Evolutionary conservation across 306 rosid genomes (phyloP).

Genomic region (Glycine soja): DNA sequence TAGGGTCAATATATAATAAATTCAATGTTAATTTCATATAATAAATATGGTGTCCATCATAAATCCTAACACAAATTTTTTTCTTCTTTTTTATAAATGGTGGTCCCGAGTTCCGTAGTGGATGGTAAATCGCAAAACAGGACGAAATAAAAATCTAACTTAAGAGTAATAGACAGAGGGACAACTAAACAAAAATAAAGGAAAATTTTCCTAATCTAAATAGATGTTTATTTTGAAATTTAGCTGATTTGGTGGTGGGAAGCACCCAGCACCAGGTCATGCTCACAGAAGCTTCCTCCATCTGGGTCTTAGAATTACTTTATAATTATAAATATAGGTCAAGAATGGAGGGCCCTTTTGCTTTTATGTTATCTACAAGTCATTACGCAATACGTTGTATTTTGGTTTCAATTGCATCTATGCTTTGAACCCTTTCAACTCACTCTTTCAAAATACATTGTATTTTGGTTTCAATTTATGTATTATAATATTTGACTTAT

Average conservation of each 20-base stretch:
- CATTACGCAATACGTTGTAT: slow-evolving; percentile 43
- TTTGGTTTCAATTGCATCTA: slow-evolving; percentile 26
- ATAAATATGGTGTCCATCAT: too few species aligned
- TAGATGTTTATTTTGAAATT: slow-evolving; percentile 38
- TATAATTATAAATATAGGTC: slow-evolving; percentile 25
- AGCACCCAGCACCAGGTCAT: neutral
- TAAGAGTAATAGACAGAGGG: neutral
- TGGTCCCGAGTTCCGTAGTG: too few species aligned
- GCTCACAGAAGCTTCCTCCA: slow-evolving; percentile 10
- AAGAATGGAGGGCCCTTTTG: slow-evolving; percentile 40
- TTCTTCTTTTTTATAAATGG: neutral
- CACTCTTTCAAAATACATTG: slow-evolving; percentile 43
- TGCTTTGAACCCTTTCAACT: slow-evolving; percentile 25
- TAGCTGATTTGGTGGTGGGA: slow-evolving; percentile 37
- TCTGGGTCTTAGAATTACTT: slow-evolving; percentile 17
- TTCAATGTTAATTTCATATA: too few species aligned
- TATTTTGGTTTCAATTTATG: slow-evolving; percentile 36
- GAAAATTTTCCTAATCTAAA: neutral
- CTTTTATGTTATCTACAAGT: slow-evolving; percentile 14
- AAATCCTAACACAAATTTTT: neutral
- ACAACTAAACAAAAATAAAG: neutral
- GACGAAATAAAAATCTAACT: neutral
- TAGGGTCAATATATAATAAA: too few species aligned
- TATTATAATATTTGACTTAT: slow-evolving; percentile 44
- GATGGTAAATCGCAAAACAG: neutral